Base-by-base conservation (phyloP, 164 flowering plant genomes). In the Vitis cinerea region DNA sequence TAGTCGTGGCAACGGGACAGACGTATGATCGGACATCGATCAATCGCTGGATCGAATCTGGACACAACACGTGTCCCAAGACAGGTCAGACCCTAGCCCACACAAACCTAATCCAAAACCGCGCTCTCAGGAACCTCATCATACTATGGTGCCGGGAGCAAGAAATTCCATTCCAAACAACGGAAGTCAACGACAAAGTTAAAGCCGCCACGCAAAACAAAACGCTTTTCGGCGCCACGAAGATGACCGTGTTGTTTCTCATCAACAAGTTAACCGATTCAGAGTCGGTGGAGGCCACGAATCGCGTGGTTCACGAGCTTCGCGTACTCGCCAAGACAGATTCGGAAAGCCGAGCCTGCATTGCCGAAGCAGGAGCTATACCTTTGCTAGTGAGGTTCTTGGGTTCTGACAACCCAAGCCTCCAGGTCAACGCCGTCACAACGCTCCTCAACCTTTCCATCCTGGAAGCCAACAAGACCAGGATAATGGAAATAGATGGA, bases 11-110 rank as follows among this genome's bases (percentile, higher is more conserved):
- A 0, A 90, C 97, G 0, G 98, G 98, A 0, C 98, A 94, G 77
- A 91, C 98, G 51, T 94, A 91, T 74, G 98, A 94, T 72, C 83
- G 96, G 5, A 62, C 75, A 5, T 86, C 93, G 1, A 92, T 94
- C 58, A 73, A 44, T 6, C 72, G 72, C 10, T 94, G 98, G 98
- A 79, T 94, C 66, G 91, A 87, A 52, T 84, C 97, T 0, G 98
- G 97, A 0, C 96, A 88, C 80, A 68, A 73, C 76, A 88, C 97
- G 79, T 94, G 98, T 76, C 98, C 98, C 0, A 94, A 92, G 68
- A 89, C 97, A 4, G 97, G 96, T 50, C 98, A 94, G 77, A 67
- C 73, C 27, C 80, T 94, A 69, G 23, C 77, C 72, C 90, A 88
- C 75, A 74, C 88, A 15, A 61, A 81, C 59, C 75, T 92, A 11